These are phyloP conservation scores for Amanita polypyramis DNA, from an alignment of 768 basidiomycete genomes.

Conservation along the genomic window DNA sequence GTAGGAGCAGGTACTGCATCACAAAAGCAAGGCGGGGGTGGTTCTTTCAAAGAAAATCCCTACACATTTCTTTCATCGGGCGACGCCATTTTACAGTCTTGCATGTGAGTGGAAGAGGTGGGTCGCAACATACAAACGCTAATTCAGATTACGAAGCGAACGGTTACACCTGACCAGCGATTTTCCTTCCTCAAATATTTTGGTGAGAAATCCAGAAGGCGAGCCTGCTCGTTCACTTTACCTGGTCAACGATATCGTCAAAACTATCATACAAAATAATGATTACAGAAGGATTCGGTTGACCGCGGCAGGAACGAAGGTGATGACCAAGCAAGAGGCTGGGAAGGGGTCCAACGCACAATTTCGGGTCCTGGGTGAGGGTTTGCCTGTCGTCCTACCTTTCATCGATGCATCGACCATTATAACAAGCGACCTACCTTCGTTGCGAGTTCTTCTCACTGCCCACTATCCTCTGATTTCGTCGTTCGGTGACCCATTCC, in stretches of 20 bases:
- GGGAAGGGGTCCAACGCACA: conserved; percentile 46
- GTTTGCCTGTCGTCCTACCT: conserved; percentile 74
- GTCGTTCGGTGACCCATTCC: conserved; percentile 55
- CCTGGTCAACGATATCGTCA: conserved; percentile 78
- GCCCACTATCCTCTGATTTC: conserved; percentile 71
- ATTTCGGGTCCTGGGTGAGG: conserved; percentile 78
- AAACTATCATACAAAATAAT: conserved; percentile 69
- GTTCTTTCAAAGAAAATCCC: conserved; percentile 80
- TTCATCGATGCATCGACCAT: conserved; percentile 61
- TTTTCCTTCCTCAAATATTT: conserved; percentile 71
- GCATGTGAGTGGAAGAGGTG: conserved; percentile 46
- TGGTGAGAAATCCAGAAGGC: conserved; percentile 78
- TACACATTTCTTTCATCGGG: conserved; percentile 70
- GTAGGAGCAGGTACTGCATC: conserved; percentile 12
- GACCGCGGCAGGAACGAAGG: conserved; percentile 88
- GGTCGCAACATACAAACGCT: background rate
- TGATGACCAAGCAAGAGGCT: conserved; percentile 83
- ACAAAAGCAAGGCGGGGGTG: conserved; percentile 16
- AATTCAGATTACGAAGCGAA: conserved; percentile 30
- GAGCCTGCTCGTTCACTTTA: conserved; percentile 75
- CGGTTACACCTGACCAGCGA: conserved; percentile 56
- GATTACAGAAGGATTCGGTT: conserved; percentile 79
- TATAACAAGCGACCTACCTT: conserved; percentile 41
- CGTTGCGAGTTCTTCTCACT: conserved; percentile 58
- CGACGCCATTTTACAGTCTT: conserved; percentile 59